Evolutionary conservation across 2,329 filamentous ascomycete genomes (phyloP).

Genomic region (Neophaeococcomyces aloes): DNA sequence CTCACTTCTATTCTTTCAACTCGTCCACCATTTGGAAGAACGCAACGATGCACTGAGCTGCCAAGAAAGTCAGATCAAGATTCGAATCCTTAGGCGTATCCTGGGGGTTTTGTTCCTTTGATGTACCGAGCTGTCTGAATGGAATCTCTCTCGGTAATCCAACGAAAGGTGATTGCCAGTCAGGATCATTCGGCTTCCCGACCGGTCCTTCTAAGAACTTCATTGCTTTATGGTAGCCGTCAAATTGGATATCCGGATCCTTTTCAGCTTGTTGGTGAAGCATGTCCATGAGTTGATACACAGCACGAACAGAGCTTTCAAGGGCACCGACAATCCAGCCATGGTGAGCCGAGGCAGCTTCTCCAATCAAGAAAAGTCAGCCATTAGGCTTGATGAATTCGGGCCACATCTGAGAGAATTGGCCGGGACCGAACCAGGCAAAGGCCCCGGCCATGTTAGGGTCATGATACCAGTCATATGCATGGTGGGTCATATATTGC

Average conservation of each 20-base stretch:
- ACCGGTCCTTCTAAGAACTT: neutral
- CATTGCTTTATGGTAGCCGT: neutral
- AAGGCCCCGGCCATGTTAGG: slow-evolving; percentile 29
- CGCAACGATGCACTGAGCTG: neutral
- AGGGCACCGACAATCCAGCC: slow-evolving; percentile 18
- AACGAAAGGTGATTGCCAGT: neutral
- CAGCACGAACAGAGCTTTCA: slow-evolving; percentile 11
- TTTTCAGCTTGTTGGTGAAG: slow-evolving; percentile 1
- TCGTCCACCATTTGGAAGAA: neutral
- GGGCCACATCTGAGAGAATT: slow-evolving; percentile 31
- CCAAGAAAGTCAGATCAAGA: neutral
- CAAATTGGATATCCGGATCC: neutral
- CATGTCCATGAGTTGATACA: slow-evolving; percentile 1
- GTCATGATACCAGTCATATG: slow-evolving; percentile 32
- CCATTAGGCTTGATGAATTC: slow-evolving; percentile 23
- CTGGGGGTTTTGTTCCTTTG: neutral
- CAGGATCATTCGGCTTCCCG: neutral
- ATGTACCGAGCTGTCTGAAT: neutral
- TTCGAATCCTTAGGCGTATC: neutral
- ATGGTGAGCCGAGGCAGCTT: slow-evolving; percentile 16
- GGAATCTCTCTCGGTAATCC: neutral
- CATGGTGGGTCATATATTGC: slow-evolving; percentile 25
- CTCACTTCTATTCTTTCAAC: no score
- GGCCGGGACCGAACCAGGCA: slow-evolving; percentile 32
- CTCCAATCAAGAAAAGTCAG: slow-evolving; percentile 16